phyloP scores from a whole-genome alignment of 2,329 filamentous ascomycete species.

The Huntiella bhutanensis region DNA sequence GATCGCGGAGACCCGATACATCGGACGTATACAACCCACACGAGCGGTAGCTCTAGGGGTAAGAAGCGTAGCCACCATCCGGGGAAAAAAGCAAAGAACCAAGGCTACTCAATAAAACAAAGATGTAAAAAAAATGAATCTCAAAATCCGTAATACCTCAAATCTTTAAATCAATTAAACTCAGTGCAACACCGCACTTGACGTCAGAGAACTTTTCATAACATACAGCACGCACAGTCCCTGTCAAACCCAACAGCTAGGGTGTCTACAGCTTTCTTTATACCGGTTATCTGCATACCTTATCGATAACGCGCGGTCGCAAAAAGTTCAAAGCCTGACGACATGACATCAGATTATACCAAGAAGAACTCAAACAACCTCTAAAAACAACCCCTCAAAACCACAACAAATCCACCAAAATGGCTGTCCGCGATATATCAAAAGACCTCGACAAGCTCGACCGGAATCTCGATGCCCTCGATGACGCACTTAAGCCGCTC shows the following conservation, averaged over 20 bases:
- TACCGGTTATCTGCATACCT: conserved; percentile 4
- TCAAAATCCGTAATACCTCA: too few relatives aligned
- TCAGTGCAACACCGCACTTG: too few relatives aligned
- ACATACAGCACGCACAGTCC: too few relatives aligned
- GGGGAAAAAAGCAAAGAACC: too few relatives aligned
- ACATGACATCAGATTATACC: background rate
- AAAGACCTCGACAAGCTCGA: conserved; percentile 57
- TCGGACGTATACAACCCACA: too few relatives aligned
- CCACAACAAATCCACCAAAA: conserved; percentile 14
- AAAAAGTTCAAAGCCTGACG: background rate
- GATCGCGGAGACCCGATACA: too few relatives aligned
- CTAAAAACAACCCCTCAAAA: background rate
- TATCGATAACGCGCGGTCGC: conserved; percentile 7
- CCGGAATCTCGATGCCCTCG: conserved; percentile 59
- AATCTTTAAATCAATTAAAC: too few relatives aligned
- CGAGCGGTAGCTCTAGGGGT: too few relatives aligned
- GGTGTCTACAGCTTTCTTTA: background rate
- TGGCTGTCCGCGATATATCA: conserved; percentile 35
- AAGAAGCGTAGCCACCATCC: too few relatives aligned
- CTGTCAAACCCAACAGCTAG: background rate
- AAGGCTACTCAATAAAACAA: too few relatives aligned
- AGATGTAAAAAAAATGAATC: too few relatives aligned
- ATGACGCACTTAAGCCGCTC: conserved; percentile 56
- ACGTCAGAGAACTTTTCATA: too few relatives aligned
- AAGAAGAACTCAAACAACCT: background rate